phyloP scores from a whole-genome alignment of 2,329 filamentous ascomycete species.

The Aspergillus novofumigatus region DNA sequence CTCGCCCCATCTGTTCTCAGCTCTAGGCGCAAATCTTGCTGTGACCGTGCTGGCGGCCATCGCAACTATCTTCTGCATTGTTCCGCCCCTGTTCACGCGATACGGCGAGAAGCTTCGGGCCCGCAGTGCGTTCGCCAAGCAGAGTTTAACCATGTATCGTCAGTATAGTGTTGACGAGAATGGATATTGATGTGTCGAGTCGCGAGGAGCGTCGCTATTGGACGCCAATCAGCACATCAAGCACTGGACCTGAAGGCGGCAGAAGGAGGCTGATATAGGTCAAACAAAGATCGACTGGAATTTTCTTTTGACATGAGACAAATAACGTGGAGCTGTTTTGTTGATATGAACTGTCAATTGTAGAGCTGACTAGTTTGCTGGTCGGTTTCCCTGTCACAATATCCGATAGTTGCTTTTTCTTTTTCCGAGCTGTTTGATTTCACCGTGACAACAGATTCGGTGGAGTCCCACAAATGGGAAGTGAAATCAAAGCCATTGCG shows the following conservation, averaged over 20 bases:
- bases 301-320: background rate
- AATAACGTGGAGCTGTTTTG: background rate
- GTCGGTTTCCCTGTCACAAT: background rate
- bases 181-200: slow-evolving; percentile 13
- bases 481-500: background rate
- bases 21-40: slow-evolving; percentile 35
- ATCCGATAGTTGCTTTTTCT: background rate
- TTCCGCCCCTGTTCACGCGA: slow-evolving; percentile 29
- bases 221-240: background rate
- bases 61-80: slow-evolving; percentile 37
- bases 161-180: slow-evolving; percentile 24
- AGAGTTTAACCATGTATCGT: slow-evolving; percentile 25
- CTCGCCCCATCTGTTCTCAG: slow-evolving; percentile 35
- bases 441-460: background rate
- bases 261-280: background rate
- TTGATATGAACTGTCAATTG: background rate
- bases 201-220: background rate
- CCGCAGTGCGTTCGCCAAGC: slow-evolving; percentile 32
- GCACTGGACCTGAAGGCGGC: background rate
- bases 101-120: slow-evolving; percentile 31
- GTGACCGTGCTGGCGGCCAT: slow-evolving; percentile 36
- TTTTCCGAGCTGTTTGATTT: background rate
- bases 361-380: background rate
- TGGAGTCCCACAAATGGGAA: background rate
- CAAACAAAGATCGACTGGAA: background rate